Base-by-base conservation (phyloP, 768 basidiomycete genomes). In the Phylloporus rhodoxanthus region DNA sequence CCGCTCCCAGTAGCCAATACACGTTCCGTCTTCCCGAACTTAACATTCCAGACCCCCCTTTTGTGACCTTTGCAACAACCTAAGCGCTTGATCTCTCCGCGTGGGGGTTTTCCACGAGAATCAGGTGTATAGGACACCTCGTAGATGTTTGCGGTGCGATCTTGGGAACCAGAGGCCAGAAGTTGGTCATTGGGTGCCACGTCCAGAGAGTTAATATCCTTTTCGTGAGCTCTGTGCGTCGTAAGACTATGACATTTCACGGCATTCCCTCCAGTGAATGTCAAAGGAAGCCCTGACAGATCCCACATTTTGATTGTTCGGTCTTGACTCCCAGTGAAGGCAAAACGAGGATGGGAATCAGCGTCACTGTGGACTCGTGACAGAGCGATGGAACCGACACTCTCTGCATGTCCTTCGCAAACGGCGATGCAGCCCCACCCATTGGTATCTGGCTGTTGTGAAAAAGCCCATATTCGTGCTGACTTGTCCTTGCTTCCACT, bases 241-340 rank as follows among this genome's bases (percentile, higher is more conserved):
- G 78, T 77, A 29, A 98, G 72, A 54, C 91, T 91, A 61, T 78
- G 81, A 63, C 85, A 85, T 51, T 78, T 82, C 29, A 72, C 47
- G 15, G 53, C 47, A 38, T 72, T 64, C 20, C 52, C 60, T 23
- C 56, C 59, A 32, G 58, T 48, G 21, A 57, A 61, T 21, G 56
- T 54, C n/a, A 70, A 43, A 1, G 76, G 68, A 4, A 85, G 68
- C 13, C 70, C 63, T 1, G 78, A 71, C n/a, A 98, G 65, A 68
- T 98, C 92, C 96, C 96, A 99, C 83, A 98, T 87, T 69, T 99
- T 99, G 65, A 97, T 88, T 4, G 96, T 98, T 37, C 91, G 82
- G 66, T 99, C 96, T 68, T 98, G 95, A 64, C 88, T 91, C 28
- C 95, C 96, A 13, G 93, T 96, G 64, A 97, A 88, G 75, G 94